Base-by-base conservation (phyloP, 192 early-diverging fungal genomes). In the Coemansia sp. region DNA sequence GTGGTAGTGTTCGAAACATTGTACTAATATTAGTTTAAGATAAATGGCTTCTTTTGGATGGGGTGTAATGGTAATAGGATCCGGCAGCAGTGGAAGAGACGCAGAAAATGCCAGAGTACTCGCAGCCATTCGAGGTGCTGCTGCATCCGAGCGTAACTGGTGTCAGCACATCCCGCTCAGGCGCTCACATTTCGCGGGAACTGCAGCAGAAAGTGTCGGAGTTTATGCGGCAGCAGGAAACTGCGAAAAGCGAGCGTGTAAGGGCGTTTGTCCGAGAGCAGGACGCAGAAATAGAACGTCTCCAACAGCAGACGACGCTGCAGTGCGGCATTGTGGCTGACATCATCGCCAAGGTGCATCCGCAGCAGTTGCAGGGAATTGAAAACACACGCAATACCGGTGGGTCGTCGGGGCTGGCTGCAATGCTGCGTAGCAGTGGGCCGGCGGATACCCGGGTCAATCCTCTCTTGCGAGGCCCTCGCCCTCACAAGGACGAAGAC, bases 81-180 rank as follows among this genome's bases (percentile, higher is more conserved):
- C 66, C 68, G 14, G 36, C 59, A 7, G 51, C 54, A 19, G 70
- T 74, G 24, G 24, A 11, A 24, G 54, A 57, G 51, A 71, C 59
- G 55, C 50, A 72, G 57, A 56, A 60, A 46, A 19, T n/a, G 56
- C 39, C 54, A n/a, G 73, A 75, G 53, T 81, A 81, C 59, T 75
- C 78, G 65, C 53, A 68, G 66, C 59, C 78, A 23, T 81, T 81
- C 57, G 78, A 74, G 4, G 64, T 75, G 20, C 39, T 81, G 51
- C 66, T 81, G 63, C 57, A 54, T 6, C 57, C 63, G 8, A 52
- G 36, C 11, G 55, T 61, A 30, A 46, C 52, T 6, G 68, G 59
- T 39, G 42, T 25, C 2, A 20, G 54, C 19, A 25, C 64, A 36
- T n/a, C 59, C 39, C 32, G 42, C 22, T 36, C 54, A 14, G 54